phyloP scores from a whole-genome alignment of 768 basidiomycete genomes.

The Naganishia vishniacii region DNA sequence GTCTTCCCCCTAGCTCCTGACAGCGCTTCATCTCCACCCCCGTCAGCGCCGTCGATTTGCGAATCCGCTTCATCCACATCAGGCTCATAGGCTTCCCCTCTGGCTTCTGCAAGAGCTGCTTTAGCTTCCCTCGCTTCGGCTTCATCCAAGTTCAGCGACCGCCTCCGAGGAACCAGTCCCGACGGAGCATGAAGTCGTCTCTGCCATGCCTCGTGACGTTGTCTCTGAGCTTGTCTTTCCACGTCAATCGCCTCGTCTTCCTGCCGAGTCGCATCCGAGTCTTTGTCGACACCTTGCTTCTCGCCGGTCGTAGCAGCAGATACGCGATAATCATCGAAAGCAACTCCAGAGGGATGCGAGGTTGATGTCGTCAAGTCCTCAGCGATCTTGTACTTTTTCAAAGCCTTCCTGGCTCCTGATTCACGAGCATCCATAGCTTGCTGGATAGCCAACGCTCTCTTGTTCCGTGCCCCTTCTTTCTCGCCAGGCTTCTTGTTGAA shows the following conservation, averaged over 20 bases:
- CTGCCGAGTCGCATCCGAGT: background rate
- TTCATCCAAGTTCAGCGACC: conserved; percentile 14
- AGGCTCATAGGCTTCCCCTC: conserved; percentile 17
- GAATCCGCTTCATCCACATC: conserved; percentile 18
- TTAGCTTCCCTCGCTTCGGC: conserved; percentile 9
- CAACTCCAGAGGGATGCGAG: background rate
- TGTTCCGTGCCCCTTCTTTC: background rate
- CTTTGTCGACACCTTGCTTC: background rate
- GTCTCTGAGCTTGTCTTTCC: background rate
- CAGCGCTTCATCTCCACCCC: conserved; percentile 17
- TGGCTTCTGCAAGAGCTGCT: conserved; percentile 5
- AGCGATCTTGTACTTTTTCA: conserved; percentile 5
- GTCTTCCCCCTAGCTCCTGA: conserved; percentile 31
- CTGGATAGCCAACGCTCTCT: conserved; percentile 13
- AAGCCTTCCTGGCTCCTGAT: background rate
- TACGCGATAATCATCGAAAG: conserved; percentile 11
- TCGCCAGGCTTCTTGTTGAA: background rate
- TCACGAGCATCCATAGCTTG: conserved; percentile 7
- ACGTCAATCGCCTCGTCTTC: background rate
- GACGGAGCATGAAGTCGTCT: background rate
- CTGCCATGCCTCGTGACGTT: conserved; percentile 12
- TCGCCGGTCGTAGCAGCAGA: background rate
- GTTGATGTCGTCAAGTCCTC: background rate
- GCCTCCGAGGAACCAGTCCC: conserved; percentile 10
- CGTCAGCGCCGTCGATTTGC: conserved; percentile 26